Evolutionary conservation across 441 rosid genomes (phyloP), one percentile per base, ranked within the genome.

Genomic region (Populus hybrid): DNA sequence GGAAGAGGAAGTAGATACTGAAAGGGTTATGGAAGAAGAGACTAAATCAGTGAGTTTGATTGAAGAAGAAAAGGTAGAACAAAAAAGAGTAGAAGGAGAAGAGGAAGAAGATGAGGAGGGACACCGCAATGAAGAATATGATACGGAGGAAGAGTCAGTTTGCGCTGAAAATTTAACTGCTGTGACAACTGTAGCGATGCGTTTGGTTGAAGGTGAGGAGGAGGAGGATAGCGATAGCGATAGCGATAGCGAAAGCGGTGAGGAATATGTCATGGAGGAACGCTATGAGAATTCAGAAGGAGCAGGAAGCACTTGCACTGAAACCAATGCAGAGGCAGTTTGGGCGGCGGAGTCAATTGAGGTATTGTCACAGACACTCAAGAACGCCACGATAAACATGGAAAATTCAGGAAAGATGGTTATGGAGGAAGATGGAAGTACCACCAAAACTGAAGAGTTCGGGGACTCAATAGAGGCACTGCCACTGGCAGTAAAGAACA

Each of bases 321-420:
- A 81, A 28, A 82, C 80, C 46, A 76, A 76, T 12, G 38, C 42
- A 2, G 84, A 82, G 38, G 83, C 84, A 73, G 73, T 83, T 61
- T 83, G 89, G 90, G 84, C 91, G 1, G 82, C 70, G 1, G 90
- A 83, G 78, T 68, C 79, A 35, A 72, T 81, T 3, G 82, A 85
- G 26, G 42, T 78, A 36, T 42, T 77, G 26, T 70, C 87, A 9
- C 46, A 32, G 40, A 77, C 73, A 78, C 72, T 79, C 59, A 71
- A 74, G 75, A 81, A 53, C 36, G 68, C n/a, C 70, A 34, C 28
- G 23, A 78, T 71, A 40, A 69, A 30, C 78, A 28, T 19, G 63
- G 70, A 68, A 74, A 72, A 35, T 68, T 21, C 74, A 4, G 82
- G 59, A 50, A 40, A 9, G 16, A 11, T 40, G 0, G 12, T 10